Evolutionary conservation across 2,329 filamentous ascomycete genomes (phyloP).

Genomic region (Penicillium brevicompactum): DNA sequence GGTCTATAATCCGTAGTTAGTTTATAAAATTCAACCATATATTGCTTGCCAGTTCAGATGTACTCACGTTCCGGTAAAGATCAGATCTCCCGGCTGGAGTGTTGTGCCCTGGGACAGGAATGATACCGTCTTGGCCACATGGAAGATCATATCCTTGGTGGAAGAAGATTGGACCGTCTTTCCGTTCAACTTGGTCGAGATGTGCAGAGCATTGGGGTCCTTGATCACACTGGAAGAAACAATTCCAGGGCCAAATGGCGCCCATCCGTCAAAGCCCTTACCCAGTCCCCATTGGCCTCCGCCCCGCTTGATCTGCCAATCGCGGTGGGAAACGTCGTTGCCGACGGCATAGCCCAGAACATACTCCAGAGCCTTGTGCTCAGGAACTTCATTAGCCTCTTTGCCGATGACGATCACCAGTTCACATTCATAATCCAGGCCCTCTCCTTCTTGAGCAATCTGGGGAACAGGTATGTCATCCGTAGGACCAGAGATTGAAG

Average conservation of each 20-base stretch:
- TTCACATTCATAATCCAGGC: conserved; percentile 79
- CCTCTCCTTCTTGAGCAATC: conserved; percentile 66
- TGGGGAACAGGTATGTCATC: conserved; percentile 67
- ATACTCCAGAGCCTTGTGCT: conserved; percentile 67
- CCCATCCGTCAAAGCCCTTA: conserved; percentile 77
- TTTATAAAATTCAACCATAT: conserved; percentile 31
- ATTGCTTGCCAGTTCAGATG: background rate
- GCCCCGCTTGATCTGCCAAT: conserved; percentile 71
- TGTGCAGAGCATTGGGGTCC: conserved; percentile 44
- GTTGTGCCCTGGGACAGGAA: conserved; percentile 51
- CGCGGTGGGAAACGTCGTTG: conserved; percentile 79
- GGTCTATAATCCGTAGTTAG: conserved; percentile 60
- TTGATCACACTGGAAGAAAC: conserved; percentile 56
- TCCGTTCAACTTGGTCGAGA: conserved; percentile 53
- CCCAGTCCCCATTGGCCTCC: conserved; percentile 72
- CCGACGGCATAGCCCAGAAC: conserved; percentile 75
- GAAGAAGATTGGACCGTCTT: conserved; percentile 51
- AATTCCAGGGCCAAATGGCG: conserved; percentile 72
- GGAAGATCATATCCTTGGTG: conserved; percentile 54
- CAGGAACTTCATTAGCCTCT: conserved; percentile 64
- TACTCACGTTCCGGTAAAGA: conserved; percentile 50
- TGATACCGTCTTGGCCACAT: conserved; percentile 47
- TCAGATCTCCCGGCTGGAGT: conserved; percentile 43
- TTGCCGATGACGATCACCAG: conserved; percentile 73
- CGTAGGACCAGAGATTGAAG: conserved; percentile 64